phyloP scores from a whole-genome alignment of 768 basidiomycete species.

The Mycena albidolilacea region DNA sequence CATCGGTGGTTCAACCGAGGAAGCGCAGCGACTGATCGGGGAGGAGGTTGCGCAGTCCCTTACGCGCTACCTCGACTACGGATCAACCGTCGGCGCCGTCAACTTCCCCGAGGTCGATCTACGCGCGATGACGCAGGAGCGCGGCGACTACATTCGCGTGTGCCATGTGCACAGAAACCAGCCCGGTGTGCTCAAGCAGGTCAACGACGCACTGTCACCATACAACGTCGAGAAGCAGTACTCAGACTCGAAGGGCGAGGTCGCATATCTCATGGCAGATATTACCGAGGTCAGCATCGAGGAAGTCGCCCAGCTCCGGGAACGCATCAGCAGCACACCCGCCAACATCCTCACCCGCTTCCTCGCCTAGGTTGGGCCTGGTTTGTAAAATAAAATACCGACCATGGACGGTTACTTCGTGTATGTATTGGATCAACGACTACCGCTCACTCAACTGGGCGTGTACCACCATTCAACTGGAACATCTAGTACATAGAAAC shows the following conservation, averaged over 20 bases:
- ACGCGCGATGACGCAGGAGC: constrained; percentile 89
- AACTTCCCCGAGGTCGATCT: constrained; percentile 99
- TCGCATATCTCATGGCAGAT: constrained; percentile 97
- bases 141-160: constrained; percentile 85
- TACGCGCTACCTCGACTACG: constrained; percentile 91
- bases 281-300: constrained; percentile 90
- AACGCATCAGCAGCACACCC: constrained; percentile 81
- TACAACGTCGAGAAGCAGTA: constrained; percentile 99
- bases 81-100: constrained; percentile 92
- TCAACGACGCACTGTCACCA: constrained; percentile 94
- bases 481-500: constrained; percentile 41
- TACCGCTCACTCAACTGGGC: constrained; percentile 54
- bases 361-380: constrained; percentile 64
- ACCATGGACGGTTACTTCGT: constrained; percentile 52
- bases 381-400: constrained; percentile 43
- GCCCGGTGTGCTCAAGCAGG: constrained; percentile 93
- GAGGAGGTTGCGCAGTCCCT: constrained; percentile 92
- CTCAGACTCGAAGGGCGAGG: constrained; percentile 95
- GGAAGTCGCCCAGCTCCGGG: constrained; percentile 85
- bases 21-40: constrained; percentile 97
- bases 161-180: constrained; percentile 97
- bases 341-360: constrained; percentile 94
- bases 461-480: constrained; percentile 68
- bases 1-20: constrained; percentile 99
- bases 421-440: constrained; percentile 40